Conservation (phyloP, 2,329 filamentous ascomycete species). For the Biscogniauxia marginata region DNA sequence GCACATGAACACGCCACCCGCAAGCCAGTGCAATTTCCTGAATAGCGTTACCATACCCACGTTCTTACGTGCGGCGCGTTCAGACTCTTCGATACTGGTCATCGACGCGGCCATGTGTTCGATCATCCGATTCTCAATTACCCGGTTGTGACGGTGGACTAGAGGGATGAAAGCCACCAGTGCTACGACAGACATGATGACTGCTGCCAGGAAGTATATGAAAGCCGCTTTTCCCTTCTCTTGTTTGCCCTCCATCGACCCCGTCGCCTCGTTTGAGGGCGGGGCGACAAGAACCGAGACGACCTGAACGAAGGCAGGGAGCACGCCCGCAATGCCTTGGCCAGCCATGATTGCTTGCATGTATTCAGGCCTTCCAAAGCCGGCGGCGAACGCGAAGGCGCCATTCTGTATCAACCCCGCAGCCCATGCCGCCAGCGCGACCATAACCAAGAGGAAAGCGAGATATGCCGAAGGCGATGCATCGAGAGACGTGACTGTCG, state of each 20-base stretch:
- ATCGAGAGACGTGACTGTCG: slow-evolving; percentile 67
- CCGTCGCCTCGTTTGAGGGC: slow-evolving; percentile 35
- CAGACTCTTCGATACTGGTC: slow-evolving; percentile 51
- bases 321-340: slow-evolving; percentile 86
- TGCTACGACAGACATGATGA: slow-evolving; percentile 67
- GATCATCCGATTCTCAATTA: slow-evolving; percentile 49
- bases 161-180: slow-evolving; percentile 75
- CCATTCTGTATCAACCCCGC: slow-evolving; percentile 91
- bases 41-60: slow-evolving; percentile 64
- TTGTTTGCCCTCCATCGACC: slow-evolving; percentile 22
- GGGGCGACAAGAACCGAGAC: slow-evolving; percentile 69
- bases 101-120: slow-evolving; percentile 50
- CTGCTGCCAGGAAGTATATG: slow-evolving; percentile 87
- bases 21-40: slow-evolving; percentile 74
- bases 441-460: slow-evolving; percentile 77
- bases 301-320: slow-evolving; percentile 82
- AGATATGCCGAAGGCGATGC: slow-evolving; percentile 69
- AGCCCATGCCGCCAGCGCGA: slow-evolving; percentile 74
- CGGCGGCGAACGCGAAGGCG: slow-evolving; percentile 84
- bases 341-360: slow-evolving; percentile 96
- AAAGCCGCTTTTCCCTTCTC: slow-evolving; percentile 69
- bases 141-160: slow-evolving; percentile 56
- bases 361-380: slow-evolving; percentile 83
- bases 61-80: slow-evolving; percentile 49
- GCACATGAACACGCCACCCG: slow-evolving; percentile 73